Evolutionary conservation across 495 filamentous ascomycete species (phyloP).

Genomic region (Neurospora sp.): DNA sequence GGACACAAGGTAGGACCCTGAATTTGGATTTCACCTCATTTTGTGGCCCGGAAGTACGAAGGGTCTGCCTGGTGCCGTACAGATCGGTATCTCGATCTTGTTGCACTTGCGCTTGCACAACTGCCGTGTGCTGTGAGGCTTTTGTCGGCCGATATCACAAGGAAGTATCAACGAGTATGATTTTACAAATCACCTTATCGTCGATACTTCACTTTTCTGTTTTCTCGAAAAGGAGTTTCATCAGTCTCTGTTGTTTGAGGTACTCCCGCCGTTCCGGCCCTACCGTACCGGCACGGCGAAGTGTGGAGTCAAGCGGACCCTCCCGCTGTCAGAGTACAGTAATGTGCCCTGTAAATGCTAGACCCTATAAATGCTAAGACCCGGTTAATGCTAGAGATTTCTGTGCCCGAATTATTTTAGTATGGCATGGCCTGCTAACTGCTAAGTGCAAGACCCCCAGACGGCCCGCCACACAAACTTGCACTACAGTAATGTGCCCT

Average conservation of each 20-base stretch:
- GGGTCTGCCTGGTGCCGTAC: background rate
- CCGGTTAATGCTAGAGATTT: too few species aligned
- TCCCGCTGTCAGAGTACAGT: background rate
- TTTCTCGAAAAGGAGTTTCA: background rate
- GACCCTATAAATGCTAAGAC: too few species aligned
- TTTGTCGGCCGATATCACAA: background rate
- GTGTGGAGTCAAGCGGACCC: background rate
- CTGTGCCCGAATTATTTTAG: too few species aligned
- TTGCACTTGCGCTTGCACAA: background rate
- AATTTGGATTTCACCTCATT: background rate
- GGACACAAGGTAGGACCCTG: background rate
- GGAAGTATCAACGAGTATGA: background rate
- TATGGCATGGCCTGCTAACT: too few species aligned
- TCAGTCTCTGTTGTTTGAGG: background rate
- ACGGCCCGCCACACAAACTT: too few species aligned
- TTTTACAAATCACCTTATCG: background rate
- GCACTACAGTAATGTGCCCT: too few species aligned
- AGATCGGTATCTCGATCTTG: background rate
- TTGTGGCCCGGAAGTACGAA: background rate
- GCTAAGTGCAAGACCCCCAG: too few species aligned
- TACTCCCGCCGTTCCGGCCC: background rate
- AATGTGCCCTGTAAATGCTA: too few species aligned
- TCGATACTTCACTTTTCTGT: background rate
- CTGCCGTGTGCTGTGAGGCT: background rate
- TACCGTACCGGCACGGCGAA: background rate